Evolutionary conservation across 2,329 filamentous ascomycete genomes (phyloP).

Genomic region (Pseudogymnoascus sp.): DNA sequence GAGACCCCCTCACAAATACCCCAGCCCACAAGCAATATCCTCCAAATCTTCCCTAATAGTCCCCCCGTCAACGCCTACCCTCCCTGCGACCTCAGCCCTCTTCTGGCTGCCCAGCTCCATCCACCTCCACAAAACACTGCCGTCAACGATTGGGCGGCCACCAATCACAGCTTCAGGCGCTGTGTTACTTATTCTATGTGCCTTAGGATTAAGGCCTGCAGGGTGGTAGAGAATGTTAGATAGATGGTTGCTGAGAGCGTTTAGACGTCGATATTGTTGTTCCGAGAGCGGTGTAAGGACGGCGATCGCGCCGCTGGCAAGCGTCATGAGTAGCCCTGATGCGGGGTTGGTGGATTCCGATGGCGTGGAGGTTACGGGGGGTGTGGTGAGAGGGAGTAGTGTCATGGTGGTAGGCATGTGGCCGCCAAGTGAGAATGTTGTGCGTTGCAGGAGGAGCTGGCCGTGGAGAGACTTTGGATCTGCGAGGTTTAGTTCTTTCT

Average conservation of each 20-base stretch:
- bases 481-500: conserved; percentile 31
- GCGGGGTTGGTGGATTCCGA: conserved; percentile 28
- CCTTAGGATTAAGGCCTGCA: conserved; percentile 76
- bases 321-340: conserved; percentile 59
- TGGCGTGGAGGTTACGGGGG: conserved; percentile 26
- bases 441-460: conserved; percentile 76
- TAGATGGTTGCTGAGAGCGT: conserved; percentile 73
- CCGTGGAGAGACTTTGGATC: conserved; percentile 91
- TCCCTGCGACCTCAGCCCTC: conserved; percentile 63
- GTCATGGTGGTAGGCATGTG: conserved; percentile 69
- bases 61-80: conserved; percentile 62
- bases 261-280: conserved; percentile 73
- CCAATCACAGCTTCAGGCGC: conserved; percentile 36
- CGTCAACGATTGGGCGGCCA: conserved; percentile 57
- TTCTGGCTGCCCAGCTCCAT: conserved; percentile 62
- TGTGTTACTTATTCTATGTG: conserved; percentile 60
- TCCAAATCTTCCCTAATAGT: conserved; percentile 66
- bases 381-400: conserved; percentile 62
- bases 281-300: conserved; percentile 74
- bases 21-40: conserved; percentile 53
- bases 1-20: conserved; percentile 38
- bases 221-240: conserved; percentile 67
- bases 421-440: conserved; percentile 77
- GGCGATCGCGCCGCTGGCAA: conserved; percentile 67
- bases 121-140: conserved; percentile 67